phyloP scores from a whole-genome alignment of 805 yeast genomes.

The Zygosaccharomyces rouxii region DNA sequence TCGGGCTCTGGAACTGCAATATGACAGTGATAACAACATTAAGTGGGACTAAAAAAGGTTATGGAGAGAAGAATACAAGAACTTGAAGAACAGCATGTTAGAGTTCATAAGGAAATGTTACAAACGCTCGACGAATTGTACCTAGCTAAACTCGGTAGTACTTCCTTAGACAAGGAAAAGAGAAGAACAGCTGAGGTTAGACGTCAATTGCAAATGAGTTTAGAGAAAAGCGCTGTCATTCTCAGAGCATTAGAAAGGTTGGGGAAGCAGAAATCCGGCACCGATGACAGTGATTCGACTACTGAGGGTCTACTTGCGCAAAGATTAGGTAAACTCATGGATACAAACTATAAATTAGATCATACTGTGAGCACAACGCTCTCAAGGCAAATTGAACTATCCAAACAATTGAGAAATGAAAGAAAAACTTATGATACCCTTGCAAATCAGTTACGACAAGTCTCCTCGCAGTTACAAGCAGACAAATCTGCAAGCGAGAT shows the following conservation, averaged over 20 bases:
- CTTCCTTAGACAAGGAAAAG: conserved; percentile 4
- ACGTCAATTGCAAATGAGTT: conserved; percentile 21
- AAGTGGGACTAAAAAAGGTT: not conserved
- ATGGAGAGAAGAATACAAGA: conserved; percentile 16
- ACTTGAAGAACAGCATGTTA: conserved; percentile 32
- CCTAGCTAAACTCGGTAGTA: conserved; percentile 13
- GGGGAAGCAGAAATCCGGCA: not conserved
- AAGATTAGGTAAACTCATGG: conserved; percentile 16
- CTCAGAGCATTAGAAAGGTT: conserved; percentile 18
- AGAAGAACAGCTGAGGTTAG: conserved; percentile 16
- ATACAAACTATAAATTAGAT: conserved; percentile 20
- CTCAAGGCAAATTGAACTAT: not conserved
- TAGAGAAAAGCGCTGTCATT: conserved; percentile 24
- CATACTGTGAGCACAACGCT: conserved; percentile 8
- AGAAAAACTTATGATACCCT: conserved; percentile 4
- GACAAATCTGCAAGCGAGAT: not conserved
- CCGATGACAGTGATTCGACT: not conserved
- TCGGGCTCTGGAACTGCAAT: not conserved
- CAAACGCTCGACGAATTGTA: conserved; percentile 34
- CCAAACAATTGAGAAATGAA: conserved; percentile 8
- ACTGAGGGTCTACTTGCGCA: conserved; percentile 19
- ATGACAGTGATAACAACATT: not conserved
- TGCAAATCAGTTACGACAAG: conserved; percentile 2
- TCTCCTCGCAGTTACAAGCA: conserved; percentile 2
- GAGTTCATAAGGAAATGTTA: conserved; percentile 33